Evolutionary conservation across 2,329 filamentous ascomycete species (phyloP), one percentile per base, ranked within the genome.

Genomic region (Botryotinia narcissicola): DNA sequence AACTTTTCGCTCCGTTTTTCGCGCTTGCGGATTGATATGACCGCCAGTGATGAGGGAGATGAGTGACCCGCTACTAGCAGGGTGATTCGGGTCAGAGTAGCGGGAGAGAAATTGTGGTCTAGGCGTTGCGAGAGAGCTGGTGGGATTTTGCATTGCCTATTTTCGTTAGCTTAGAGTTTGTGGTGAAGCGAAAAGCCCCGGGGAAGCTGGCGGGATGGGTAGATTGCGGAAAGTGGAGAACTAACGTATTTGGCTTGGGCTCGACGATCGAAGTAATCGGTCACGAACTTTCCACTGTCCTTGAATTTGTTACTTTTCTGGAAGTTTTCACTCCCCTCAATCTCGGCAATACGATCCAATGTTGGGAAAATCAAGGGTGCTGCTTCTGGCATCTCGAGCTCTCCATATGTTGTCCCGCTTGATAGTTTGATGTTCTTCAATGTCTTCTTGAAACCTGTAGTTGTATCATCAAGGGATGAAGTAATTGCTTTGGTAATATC

Each of bases 1-100:
- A 16, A 16, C 25, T 48, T 59, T 62, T 20, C 25, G 71, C 40
- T 66, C 67, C n/a, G 16, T 8, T 48, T 32, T 57, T 35, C 70
- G 51, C 48, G 69, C 70, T 32, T 29, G 37, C 1, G 57, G 80
- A 75, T 79, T 82, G 25, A 85, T 61, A 8, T 80, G 77, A 0
- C 86, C 86, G 1, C 86, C 86, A 0, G 83, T 86, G 2, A 87
- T 75, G 3, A 88, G 77, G 0, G 83, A 81, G 4, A 87, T 76
- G 14, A 87, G 78, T 10, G 83, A 83, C 3, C 87, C 86, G 42
- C 82, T 86, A 75, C 84, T 86, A 46, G 84, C 85, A 0, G 86
- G 82, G 75, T 88, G 84, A 74, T 83, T 86, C 0, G 87, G 86
- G 74, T 89, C 86, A 12, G 84, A 83, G 75, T 85, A 87, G 35